phyloP scores from a whole-genome alignment of 441 rosid species.

The Rhodomyrtus psidioides region DNA sequence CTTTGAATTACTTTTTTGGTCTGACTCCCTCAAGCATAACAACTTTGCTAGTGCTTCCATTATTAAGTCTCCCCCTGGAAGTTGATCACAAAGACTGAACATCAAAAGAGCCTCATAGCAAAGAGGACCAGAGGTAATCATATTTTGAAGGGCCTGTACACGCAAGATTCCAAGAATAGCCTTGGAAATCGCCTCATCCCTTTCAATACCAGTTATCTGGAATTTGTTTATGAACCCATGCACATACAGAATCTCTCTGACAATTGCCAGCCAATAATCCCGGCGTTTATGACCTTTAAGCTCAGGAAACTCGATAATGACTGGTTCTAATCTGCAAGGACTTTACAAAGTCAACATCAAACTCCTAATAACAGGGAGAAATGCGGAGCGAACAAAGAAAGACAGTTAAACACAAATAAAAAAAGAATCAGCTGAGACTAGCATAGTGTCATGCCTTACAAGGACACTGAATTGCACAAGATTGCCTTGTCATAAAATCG shows the following conservation, averaged over 20 bases:
- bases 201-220: constrained; percentile 45
- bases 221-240: constrained; percentile 65
- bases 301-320: constrained; percentile 82
- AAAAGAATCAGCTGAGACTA: not conserved
- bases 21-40: constrained; percentile 39
- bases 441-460: constrained; percentile 45
- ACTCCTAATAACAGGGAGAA: not conserved
- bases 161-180: constrained; percentile 83
- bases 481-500: constrained; percentile 93
- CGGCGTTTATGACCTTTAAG: constrained; percentile 89
- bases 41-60: constrained; percentile 74
- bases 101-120: constrained; percentile 56
- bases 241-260: constrained; percentile 58
- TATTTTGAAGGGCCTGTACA: constrained; percentile 72
- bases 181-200: constrained; percentile 71
- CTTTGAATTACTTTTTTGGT: constrained; percentile 24
- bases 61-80: constrained; percentile 92
- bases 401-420: not conserved
- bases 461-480: constrained; percentile 62
- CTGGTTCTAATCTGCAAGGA: constrained; percentile 78
- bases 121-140: constrained; percentile 28
- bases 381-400: not conserved
- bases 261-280: constrained; percentile 86
- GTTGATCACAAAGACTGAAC: constrained; percentile 81
- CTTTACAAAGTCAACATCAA: not conserved